Conservation (phyloP, 805 yeast species). For the Metschnikowia gelsemii region DNA sequence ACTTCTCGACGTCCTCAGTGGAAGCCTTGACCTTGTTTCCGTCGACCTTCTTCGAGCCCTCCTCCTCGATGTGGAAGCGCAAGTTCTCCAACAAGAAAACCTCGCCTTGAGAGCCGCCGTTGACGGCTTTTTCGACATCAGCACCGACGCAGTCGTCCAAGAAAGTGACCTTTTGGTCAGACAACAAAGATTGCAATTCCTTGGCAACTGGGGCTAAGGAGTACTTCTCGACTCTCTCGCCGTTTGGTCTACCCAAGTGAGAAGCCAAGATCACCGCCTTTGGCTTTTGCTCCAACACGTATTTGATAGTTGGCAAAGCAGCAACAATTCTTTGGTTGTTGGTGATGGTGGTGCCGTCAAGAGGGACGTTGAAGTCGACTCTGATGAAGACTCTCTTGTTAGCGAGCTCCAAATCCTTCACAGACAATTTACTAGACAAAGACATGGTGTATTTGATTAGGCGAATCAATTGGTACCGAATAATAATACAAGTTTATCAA, state of each 20-base stretch:
- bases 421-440: constrained; percentile 87
- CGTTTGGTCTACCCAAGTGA: constrained; percentile 99
- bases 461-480: constrained; percentile 13
- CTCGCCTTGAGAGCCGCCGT: constrained; percentile 71
- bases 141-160: constrained; percentile 89
- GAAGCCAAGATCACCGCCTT: constrained; percentile 91
- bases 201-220: constrained; percentile 91
- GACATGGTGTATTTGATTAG: constrained; percentile 58
- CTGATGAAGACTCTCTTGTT: constrained; percentile 98
- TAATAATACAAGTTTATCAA: constrained; percentile 3
- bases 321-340: constrained; percentile 99
- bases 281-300: constrained; percentile 89
- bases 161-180: constrained; percentile 67
- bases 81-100: constrained; percentile 93
- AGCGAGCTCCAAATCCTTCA: constrained; percentile 81
- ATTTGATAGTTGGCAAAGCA: constrained; percentile 97
- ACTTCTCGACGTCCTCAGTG: constrained; percentile 74
- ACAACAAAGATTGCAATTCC: constrained; percentile 78
- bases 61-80: constrained; percentile 98
- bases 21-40: constrained; percentile 95
- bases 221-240: constrained; percentile 81
- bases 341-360: constrained; percentile 95
- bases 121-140: constrained; percentile 79
- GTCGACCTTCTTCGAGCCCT: constrained; percentile 83
- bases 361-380: constrained; percentile 94